Evolutionary conservation across 495 filamentous ascomycete species (phyloP).

Genomic region (Penicillium herquei): DNA sequence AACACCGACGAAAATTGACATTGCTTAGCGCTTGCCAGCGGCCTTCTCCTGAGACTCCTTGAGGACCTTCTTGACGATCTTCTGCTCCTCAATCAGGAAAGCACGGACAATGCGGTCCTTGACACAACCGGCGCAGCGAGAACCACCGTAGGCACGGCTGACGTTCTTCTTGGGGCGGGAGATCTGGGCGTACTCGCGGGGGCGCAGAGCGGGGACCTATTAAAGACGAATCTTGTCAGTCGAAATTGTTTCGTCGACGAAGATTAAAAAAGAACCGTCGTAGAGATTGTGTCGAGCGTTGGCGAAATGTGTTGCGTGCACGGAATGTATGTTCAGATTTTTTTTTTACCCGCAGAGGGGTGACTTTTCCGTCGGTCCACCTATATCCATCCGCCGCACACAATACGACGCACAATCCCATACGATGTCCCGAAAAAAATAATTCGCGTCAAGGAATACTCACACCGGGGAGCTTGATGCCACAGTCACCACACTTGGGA

Average conservation of each 20-base stretch:
- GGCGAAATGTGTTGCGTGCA: not conserved
- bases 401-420: constrained; percentile 13
- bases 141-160: constrained; percentile 96
- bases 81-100: constrained; percentile 99
- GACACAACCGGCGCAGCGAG: constrained; percentile 96
- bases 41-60: constrained; percentile 88
- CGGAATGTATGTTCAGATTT: constrained; percentile 3
- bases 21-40: constrained; percentile 50
- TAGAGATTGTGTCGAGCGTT: constrained; percentile 9
- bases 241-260: constrained; percentile 5
- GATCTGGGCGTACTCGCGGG: constrained; percentile 93
- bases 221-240: constrained; percentile 20
- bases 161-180: constrained; percentile 99
- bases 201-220: constrained; percentile 93
- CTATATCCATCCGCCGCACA: constrained; percentile 18
- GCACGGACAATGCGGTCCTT: constrained; percentile 95
- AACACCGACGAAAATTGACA: constrained; percentile 40
- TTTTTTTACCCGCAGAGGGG: constrained; percentile 15
- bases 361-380: constrained; percentile 13
- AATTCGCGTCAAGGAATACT: constrained; percentile 45
- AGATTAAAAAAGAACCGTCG: not conserved
- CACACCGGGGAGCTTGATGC: constrained; percentile 91
- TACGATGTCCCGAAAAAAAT: constrained; percentile 12
- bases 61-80: constrained; percentile 99
- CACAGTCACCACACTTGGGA: constrained; percentile 99